These are phyloP conservation scores for Coemansia umbellata DNA, from an alignment of 192 early-diverging fungal genomes.

Conservation along the genomic window DNA sequence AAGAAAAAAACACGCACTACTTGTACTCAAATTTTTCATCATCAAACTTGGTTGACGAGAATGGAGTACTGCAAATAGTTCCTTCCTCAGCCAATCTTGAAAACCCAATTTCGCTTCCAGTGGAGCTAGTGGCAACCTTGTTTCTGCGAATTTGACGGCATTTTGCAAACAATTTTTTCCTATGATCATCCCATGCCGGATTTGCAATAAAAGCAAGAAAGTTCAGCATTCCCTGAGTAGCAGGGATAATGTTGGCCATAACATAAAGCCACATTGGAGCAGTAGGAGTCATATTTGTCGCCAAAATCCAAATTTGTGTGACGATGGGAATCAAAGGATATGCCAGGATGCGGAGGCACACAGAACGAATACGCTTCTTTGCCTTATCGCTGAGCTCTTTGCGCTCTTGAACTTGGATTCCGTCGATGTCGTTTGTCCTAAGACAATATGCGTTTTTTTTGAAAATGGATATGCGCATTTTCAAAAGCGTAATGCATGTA, in stretches of 20 bases:
- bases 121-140: background rate
- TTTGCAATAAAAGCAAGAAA: constrained; percentile 21
- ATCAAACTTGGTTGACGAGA: background rate
- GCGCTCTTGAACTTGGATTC: background rate
- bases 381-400: background rate
- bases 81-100: background rate
- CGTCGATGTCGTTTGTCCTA: background rate
- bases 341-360: constrained; percentile 11
- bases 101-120: background rate
- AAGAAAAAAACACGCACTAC: too few relatives aligned
- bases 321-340: constrained; percentile 29
- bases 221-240: constrained; percentile 40
- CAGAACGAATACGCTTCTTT: constrained; percentile 8
- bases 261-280: constrained; percentile 45
- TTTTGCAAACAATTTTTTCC: background rate
- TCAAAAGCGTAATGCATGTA: background rate
- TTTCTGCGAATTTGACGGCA: background rate
- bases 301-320: constrained; percentile 39
- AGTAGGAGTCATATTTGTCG: constrained; percentile 22
- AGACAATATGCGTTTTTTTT: background rate
- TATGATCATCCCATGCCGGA: constrained; percentile 20
- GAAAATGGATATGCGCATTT: background rate
- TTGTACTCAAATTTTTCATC: constrained; percentile 8
- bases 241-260: constrained; percentile 40
- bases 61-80: background rate